Evolutionary conservation across 208 protist species (phyloP).

Genomic region (Crithidia fasciculata): DNA sequence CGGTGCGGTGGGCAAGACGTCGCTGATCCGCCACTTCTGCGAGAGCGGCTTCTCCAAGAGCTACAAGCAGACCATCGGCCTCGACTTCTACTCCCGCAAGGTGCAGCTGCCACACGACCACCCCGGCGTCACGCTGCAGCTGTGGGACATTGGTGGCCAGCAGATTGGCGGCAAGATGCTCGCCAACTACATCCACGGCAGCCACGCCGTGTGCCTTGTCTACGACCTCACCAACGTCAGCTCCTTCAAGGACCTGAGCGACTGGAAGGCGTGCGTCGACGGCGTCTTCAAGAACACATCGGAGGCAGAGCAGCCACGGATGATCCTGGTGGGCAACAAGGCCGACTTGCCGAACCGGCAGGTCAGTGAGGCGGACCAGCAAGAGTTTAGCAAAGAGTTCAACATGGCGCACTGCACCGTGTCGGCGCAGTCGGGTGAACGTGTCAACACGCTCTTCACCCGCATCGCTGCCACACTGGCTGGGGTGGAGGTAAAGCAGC

Average conservation of each 20-base stretch:
- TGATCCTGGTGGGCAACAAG: constrained; percentile 93
- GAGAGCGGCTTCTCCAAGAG: constrained; percentile 78
- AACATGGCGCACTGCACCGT: constrained; percentile 73
- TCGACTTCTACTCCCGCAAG: constrained; percentile 95
- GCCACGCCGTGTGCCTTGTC: constrained; percentile 90
- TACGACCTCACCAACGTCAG: constrained; percentile 94
- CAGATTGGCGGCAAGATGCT: constrained; percentile 95
- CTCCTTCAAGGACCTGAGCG: constrained; percentile 93
- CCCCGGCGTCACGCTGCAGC: constrained; percentile 80
- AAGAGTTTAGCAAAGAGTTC: constrained; percentile 65
- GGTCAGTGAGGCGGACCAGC: constrained; percentile 76
- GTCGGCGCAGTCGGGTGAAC: constrained; percentile 93
- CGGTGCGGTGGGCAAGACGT: constrained; percentile 94
- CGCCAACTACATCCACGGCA: constrained; percentile 92
- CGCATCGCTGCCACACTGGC: constrained; percentile 86
- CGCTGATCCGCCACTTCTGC: constrained; percentile 89
- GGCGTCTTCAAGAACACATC: constrained; percentile 12
- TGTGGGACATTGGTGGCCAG: constrained; percentile 97
- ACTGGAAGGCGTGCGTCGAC: constrained; percentile 87
- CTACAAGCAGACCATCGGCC: constrained; percentile 96
- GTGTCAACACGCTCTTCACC: constrained; percentile 84
- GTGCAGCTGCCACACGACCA: constrained; percentile 67
- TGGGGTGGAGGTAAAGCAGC: constrained; percentile 69
- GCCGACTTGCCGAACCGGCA: constrained; percentile 89
- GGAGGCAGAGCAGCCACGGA: constrained; percentile 45